Base-by-base conservation (phyloP, 208 protist species). In the Wallacemonas sp. region DNA sequence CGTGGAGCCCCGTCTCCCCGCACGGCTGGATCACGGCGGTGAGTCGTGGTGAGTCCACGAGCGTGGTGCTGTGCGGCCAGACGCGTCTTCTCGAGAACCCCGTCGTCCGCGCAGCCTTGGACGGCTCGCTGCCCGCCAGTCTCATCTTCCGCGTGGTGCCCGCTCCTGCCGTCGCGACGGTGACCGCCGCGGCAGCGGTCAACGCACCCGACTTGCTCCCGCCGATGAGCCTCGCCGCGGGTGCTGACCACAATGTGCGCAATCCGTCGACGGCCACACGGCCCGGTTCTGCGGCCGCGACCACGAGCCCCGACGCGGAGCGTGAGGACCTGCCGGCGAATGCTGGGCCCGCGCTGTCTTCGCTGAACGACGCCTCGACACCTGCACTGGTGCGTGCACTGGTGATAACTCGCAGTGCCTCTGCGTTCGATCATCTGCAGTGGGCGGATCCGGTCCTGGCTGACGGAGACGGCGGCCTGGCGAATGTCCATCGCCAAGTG, bases 51-150 rank as follows among this genome's bases (percentile, higher is more conserved):
- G 52, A 59, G 5, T 36, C 52, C 7, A 59, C 52, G 10, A 29
- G 52, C 29, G 32, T 59, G 0, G 10, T 74, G 11, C 50, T 79
- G 23, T 45, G 28, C 23, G 62, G 62, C 25, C 66, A 26, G 14
- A 65, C 65, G 41, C 38, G 62, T 22, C 71, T 74, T n/a, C 65
- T 70, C 14, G 62, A 49, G 1, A 61, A 59, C 52, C 36, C 52
- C 8, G n/a, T 59, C 20, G 52, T 59, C 10, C 52, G 36, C 31
- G 52, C 52, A 5, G 26, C 52, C 3, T 28, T 59, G 52, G 32
- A 41, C n/a, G n/a, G 31, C 20, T 5, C 52, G n/a, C 3, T 25
- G 52, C 32, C 22, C 29, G 11, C 4, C n/a, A n/a, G 32, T 25
- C 12, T 39, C 16, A 14, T 41, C 52, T 59, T 59, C 22, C 52